Conservation (phyloP, 768 basidiomycete species). For the Gloeophyllum trabeum region DNA sequence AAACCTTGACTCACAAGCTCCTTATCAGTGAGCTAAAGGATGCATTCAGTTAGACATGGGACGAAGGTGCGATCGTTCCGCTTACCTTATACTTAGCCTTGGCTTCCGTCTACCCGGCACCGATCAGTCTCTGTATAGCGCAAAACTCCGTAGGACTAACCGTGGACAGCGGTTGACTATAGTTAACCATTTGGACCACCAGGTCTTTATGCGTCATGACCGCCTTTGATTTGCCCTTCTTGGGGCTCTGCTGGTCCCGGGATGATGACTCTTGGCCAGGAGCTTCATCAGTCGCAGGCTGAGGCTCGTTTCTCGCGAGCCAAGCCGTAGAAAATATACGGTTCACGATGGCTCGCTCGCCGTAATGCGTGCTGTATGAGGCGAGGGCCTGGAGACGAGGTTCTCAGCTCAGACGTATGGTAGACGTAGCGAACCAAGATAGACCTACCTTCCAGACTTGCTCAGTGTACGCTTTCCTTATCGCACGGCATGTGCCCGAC, state of each 20-base stretch:
- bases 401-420: too few relatives aligned
- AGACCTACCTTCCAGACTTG: not conserved
- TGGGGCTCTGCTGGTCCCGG: not conserved
- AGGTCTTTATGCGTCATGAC: not conserved
- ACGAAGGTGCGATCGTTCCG: not conserved
- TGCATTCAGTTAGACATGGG: not conserved
- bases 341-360: not conserved
- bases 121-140: too few relatives aligned
- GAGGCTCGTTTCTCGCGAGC: not conserved
- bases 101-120: not conserved
- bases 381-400: too few relatives aligned
- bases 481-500: not conserved
- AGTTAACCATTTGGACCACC: not conserved
- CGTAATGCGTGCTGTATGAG: not conserved
- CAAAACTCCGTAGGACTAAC: too few relatives aligned
- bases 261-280: not conserved
- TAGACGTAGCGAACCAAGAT: too few relatives aligned
- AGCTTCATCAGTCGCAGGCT: not conserved
- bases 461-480: not conserved
- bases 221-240: not conserved
- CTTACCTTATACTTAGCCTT: not conserved
- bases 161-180: too few relatives aligned
- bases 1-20: not conserved
- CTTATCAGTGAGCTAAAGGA: not conserved
- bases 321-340: not conserved